These are phyloP conservation scores for Aspergillus chevalieri DNA, from an alignment of 2,329 filamentous ascomycete species.

Conservation along the genomic window DNA sequence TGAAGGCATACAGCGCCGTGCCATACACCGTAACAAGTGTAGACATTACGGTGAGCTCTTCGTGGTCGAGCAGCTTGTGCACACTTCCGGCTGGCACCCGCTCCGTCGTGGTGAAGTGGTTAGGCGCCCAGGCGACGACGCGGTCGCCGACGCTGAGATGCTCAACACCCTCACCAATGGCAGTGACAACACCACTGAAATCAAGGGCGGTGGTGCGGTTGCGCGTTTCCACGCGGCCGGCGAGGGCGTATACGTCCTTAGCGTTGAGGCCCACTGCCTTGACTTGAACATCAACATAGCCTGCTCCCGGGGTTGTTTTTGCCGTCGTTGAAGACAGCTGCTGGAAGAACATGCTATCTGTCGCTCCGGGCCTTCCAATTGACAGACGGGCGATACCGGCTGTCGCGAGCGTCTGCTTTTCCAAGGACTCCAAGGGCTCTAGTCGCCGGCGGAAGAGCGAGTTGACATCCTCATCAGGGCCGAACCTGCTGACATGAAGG, in stretches of 20 bases:
- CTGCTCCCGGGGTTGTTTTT: background rate
- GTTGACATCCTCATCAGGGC: slow-evolving; percentile 8
- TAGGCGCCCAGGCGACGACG: slow-evolving; percentile 10
- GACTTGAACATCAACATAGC: slow-evolving; percentile 8
- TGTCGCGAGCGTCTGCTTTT: background rate
- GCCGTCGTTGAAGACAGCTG: background rate
- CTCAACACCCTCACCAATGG: slow-evolving; percentile 4
- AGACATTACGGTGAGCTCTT: background rate
- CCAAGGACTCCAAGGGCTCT: background rate
- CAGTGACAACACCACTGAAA: slow-evolving; percentile 1
- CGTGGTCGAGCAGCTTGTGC: background rate
- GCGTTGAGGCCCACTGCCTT: slow-evolving; percentile 10
- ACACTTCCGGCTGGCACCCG: background rate
- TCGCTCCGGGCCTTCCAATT: background rate
- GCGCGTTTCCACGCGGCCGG: slow-evolving; percentile 5
- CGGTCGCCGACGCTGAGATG: slow-evolving; percentile 9
- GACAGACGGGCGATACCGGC: background rate
- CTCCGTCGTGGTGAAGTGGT: slow-evolving; percentile 3
- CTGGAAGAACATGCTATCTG: background rate
- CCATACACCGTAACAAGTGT: background rate
- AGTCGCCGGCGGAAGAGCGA: slow-evolving; percentile 2
- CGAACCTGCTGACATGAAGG: slow-evolving; percentile 7
- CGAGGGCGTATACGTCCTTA: slow-evolving; percentile 9
- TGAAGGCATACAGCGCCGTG: background rate
- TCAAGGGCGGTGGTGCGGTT: background rate